Base-by-base conservation (phyloP, 768 basidiomycete genomes). In the Termitomyces sp. region DNA sequence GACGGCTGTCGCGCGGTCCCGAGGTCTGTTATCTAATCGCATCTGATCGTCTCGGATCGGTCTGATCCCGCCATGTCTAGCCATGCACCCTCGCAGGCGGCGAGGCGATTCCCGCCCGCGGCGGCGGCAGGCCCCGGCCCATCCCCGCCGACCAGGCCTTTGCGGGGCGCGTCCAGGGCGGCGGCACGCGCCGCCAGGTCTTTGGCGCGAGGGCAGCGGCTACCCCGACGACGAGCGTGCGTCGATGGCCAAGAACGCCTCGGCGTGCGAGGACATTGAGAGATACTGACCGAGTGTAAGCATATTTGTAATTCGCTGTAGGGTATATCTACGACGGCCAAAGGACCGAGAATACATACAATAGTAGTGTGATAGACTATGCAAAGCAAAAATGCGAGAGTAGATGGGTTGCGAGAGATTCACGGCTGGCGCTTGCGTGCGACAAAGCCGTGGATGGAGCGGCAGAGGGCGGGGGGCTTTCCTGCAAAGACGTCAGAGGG, bases 401-500 rank as follows among this genome's bases (percentile, higher is more conserved):
- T 33, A 33, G 49, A 34, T 28, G 31, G 41, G 33, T 8, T 7
- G 45, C n/a, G 8, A 22, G 46, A 5, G 46, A 0, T 18, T 22
- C 22, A 46, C 39, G 63, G 55, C 10, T 16, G 24, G 28, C 70
- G 65, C 65, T 85, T 84, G 64, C 73, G 72, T 54, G 75, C 82
- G 26, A 83, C 79, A 62, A 85, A 85, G 36, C 76, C 81, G n/a
- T 82, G 78, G 53, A 86, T 62, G 46, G 77, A 73, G 62, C 84
- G 70, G 60, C 81, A 81, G 2, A 79, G 34, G 42, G 69, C 65
- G 8, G 68, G 68, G 9, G 37, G 15, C 4, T 29, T 36, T 34
- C 57, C 59, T 20, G 26, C 60, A 26, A 12, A 29, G 29, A 34
- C 31, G 36, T 47, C 52, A 16, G 54, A 46, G 12, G 50, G 31